Percentiles rank a stretch among this genome's conserved stretches.
phyloP scores from a whole-genome alignment of 2,329 filamentous ascomycete species.

The Fusarium sp. region DNA sequence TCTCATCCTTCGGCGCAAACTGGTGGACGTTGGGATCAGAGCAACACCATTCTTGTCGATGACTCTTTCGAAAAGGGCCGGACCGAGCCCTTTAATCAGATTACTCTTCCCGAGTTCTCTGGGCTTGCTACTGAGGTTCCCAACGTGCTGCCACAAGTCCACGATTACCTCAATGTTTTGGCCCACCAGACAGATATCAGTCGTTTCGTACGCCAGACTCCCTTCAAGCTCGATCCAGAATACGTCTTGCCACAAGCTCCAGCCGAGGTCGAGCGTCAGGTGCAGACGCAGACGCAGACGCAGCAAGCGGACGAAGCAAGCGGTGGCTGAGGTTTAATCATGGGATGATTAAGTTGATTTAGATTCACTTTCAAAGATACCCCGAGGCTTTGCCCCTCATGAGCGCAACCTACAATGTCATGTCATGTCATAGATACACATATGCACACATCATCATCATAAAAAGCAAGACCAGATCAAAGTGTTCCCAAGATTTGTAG shows the following conservation, averaged over 20 bases:
- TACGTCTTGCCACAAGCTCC: conserved; percentile 36
- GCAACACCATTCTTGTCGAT: conserved; percentile 90
- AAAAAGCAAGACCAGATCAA: background rate
- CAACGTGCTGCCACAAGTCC: conserved; percentile 66
- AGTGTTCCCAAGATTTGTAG: conserved; percentile 10
- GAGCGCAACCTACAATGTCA: background rate
- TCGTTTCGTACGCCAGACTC: conserved; percentile 63
- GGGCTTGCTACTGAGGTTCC: conserved; percentile 56
- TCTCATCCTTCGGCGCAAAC: conserved; percentile 57
- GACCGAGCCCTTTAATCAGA: conserved; percentile 84
- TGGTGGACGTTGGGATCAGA: conserved; percentile 74
- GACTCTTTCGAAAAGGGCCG: conserved; percentile 84
- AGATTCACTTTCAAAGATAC: conserved; percentile 30
- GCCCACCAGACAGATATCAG: conserved; percentile 70
- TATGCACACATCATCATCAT: background rate
- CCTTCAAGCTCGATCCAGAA: conserved; percentile 57
- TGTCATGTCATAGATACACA: background rate
- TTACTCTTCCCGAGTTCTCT: conserved; percentile 82
- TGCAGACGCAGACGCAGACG: background rate
- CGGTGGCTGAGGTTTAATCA: background rate
- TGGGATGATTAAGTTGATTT: background rate
- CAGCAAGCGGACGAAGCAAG: background rate
- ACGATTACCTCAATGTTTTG: conserved; percentile 69
- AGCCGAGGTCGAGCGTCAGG: background rate
- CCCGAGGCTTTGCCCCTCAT: conserved; percentile 27